Evolutionary conservation across 169 alveolate species (phyloP), one percentile per base, ranked within the genome.

Genomic region (Cryptosporidium muris): DNA sequence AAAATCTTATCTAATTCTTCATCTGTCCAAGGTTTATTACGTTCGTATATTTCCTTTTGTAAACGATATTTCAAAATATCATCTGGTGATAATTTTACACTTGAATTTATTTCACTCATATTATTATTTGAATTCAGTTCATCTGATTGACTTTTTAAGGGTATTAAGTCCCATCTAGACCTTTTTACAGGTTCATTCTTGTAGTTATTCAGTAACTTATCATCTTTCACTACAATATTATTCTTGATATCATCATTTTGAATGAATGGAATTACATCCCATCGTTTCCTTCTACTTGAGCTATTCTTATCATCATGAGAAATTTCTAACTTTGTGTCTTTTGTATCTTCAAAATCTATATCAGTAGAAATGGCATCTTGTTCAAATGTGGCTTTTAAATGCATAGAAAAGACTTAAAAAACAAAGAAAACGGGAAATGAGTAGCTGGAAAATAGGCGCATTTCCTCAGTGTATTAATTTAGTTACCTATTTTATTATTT

Each of bases 1-100:
- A 97, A 89, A 37, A 97, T 88, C 48, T 94, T 94, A 64, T 96
- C 97, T 45, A 96, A 90, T 82, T 97, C 99, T 82, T 96, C 99
- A 90, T 98, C 99, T 0, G 99, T 96, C 25, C 25, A 25, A 25
- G 25, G 25, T 25, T 25, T 25, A 25, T 25, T 25, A 25, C 25
- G 25, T 25, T 25, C 25, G 0, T 25, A 25, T 25, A 25, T 25
- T 25, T 25, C 25, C 25, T 25, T 25, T 25, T 25, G 25, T 25
- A 25, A 25, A 25, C 25, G 25, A 25, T 25, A 25, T 25, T 25
- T 25, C 0, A 25, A 25, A 25, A 25, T 25, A 0, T 25, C 25
- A 25, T 25, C 25, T 25, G 25, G 25, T 25, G 25, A 25, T 25
- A 25, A 25, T 0, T 25, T 25, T 25, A 25, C 25, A 25, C 25